Conservation (phyloP, 2,329 filamentous ascomycete genomes). For the Hypoxylon sp. region DNA sequence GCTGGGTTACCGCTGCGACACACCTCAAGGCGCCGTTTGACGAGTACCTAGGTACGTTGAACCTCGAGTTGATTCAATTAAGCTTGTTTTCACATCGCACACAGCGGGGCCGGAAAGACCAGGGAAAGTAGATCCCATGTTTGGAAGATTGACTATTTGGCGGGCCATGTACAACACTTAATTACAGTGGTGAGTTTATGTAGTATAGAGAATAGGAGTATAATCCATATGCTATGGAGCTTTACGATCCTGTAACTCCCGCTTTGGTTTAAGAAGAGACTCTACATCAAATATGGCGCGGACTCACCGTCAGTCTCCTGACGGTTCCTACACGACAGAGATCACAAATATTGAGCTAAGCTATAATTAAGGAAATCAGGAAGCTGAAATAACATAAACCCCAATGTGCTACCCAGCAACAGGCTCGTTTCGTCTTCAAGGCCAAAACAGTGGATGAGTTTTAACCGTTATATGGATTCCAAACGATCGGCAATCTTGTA, state of each 20-base stretch:
- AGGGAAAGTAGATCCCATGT: constrained; percentile 47
- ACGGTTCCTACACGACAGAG: background rate
- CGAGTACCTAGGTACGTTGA: constrained; percentile 6
- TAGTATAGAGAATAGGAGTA: no score
- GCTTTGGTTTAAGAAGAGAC: background rate
- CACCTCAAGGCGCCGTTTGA: constrained; percentile 5
- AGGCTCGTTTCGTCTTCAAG: constrained; percentile 35
- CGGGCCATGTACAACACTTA: background rate
- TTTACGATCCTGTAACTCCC: background rate
- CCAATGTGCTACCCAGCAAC: constrained; percentile 5
- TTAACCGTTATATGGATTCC: constrained; percentile 32
- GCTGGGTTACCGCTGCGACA: constrained; percentile 13
- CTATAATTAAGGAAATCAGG: constrained; percentile 6
- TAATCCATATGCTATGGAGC: background rate
- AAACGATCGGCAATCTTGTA: constrained; percentile 38
- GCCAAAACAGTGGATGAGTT: constrained; percentile 37
- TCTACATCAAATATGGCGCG: background rate
- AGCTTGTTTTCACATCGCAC: constrained; percentile 39
- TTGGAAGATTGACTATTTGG: constrained; percentile 27
- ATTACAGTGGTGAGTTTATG: no score
- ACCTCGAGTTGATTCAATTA: constrained; percentile 22
- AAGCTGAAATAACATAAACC: constrained; percentile 7
- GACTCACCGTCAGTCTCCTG: background rate
- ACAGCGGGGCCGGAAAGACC: constrained; percentile 38
- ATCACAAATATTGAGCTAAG: constrained; percentile 9